A percentile compares a stretch with the other conserved stretches of the same genome.
Evolutionary conservation across 805 yeast species (phyloP).

Genomic region (Cyberlindnera maritima): DNA sequence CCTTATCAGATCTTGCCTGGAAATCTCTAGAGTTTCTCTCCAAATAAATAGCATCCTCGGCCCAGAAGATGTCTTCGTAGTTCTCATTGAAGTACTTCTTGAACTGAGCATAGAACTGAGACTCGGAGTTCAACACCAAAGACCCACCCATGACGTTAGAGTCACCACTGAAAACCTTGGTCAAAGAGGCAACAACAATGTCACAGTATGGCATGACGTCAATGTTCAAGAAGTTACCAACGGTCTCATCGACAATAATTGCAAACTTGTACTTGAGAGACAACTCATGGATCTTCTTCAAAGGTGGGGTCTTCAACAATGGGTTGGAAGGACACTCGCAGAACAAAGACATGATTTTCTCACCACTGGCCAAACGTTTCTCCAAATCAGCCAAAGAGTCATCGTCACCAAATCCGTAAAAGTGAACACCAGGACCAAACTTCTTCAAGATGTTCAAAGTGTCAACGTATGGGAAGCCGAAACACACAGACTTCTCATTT

Average conservation of each 20-base stretch:
- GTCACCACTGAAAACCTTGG: conserved; percentile 92
- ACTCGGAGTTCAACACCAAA: conserved; percentile 68
- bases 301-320: conserved; percentile 79
- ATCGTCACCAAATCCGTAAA: conserved; percentile 82
- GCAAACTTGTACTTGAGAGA: conserved; percentile 71
- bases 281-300: conserved; percentile 58
- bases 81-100: conserved; percentile 48
- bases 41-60: conserved; percentile 86
- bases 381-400: conserved; percentile 66
- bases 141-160: conserved; percentile 96
- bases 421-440: conserved; percentile 89
- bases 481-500: conserved; percentile 71
- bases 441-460: conserved; percentile 81
- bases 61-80: conserved; percentile 82
- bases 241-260: conserved; percentile 89
- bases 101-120: conserved; percentile 47
- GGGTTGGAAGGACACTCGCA: conserved; percentile 97
- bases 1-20: conserved; percentile 49
- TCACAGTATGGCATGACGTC: conserved; percentile 84
- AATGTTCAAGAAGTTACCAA: conserved; percentile 85
- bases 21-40: conserved; percentile 95
- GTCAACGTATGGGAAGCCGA: conserved; percentile 95
- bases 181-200: conserved; percentile 79
- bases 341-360: conserved; percentile 70
- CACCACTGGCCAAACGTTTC: conserved; percentile 55